Evolutionary conservation across 257 asterid genomes (phyloP).

Genomic region (Ballota nigra): DNA sequence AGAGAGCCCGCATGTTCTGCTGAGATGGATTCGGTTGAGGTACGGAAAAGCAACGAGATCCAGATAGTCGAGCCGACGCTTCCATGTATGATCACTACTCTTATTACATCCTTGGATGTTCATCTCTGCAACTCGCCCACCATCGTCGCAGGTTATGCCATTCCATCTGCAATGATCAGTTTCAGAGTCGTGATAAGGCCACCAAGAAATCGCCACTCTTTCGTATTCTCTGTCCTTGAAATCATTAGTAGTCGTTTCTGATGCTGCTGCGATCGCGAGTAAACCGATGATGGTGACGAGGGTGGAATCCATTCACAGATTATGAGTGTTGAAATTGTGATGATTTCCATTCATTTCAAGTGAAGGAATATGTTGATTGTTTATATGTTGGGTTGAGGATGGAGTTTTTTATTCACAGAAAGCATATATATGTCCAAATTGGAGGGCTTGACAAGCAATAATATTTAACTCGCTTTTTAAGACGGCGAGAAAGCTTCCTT

Average conservation of each 20-base stretch:
- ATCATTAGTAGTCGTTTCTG: neutral
- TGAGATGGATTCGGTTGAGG: neutral
- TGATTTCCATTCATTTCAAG: neutral
- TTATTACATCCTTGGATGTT: neutral
- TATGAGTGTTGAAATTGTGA: neutral
- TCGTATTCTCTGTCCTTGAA: neutral
- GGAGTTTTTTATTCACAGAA: too few species aligned
- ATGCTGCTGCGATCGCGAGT: neutral
- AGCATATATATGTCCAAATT: too few species aligned
- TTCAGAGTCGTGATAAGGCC: neutral
- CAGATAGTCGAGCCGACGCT: neutral
- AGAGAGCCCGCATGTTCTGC: neutral
- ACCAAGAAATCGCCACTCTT: neutral
- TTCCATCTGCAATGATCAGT: constrained; percentile 9
- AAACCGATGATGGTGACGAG: neutral
- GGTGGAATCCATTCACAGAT: neutral
- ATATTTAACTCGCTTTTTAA: too few species aligned
- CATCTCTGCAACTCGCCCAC: neutral
- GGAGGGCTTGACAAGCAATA: too few species aligned
- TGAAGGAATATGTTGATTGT: too few species aligned
- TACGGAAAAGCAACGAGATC: constrained; percentile 3
- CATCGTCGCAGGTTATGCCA: constrained; percentile 8
- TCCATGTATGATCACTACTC: neutral
- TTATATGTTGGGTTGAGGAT: too few species aligned
- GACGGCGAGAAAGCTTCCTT: too few species aligned